Conservation (phyloP, 1,284 basidiomycete species). For the Cryptococcus hybrid region DNA sequence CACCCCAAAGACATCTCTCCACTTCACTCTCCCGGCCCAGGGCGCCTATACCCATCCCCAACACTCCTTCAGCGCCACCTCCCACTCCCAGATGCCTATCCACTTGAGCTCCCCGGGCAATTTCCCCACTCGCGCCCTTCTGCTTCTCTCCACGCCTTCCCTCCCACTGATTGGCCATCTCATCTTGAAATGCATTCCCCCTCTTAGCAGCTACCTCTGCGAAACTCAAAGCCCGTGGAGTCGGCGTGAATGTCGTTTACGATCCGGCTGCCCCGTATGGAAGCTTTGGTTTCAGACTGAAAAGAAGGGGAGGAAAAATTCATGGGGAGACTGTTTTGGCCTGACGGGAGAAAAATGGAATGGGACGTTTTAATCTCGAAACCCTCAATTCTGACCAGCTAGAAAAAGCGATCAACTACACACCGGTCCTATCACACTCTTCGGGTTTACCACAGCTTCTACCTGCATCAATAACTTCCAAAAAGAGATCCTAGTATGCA, state of each 20-base stretch:
- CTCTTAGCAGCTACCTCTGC: conserved; percentile 21
- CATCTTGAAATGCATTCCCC: conserved; percentile 35
- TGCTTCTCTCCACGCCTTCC: conserved; percentile 38
- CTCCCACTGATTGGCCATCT: conserved; percentile 36
- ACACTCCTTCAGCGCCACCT: too few relatives aligned
- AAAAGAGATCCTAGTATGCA: conserved; percentile 64
- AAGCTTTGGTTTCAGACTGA: not conserved
- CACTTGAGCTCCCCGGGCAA: conserved; percentile 25
- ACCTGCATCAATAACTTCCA: not conserved
- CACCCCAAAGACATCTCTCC: too few relatives aligned
- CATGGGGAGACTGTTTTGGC: conserved; percentile 30
- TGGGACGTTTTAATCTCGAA: conserved; percentile 14
- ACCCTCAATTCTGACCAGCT: conserved; percentile 18
- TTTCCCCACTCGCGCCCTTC: conserved; percentile 26
- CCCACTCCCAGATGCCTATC: not conserved
- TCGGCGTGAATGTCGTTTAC: conserved; percentile 39
- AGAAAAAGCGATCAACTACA: conserved; percentile 13
- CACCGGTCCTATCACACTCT: conserved; percentile 1
- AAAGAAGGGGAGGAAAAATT: conserved; percentile 20
- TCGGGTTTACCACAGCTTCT: not conserved
- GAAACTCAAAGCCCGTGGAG: conserved; percentile 19
- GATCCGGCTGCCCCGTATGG: conserved; percentile 19
- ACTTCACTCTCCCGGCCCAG: too few relatives aligned
- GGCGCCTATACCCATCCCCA: too few relatives aligned
- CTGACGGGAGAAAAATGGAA: conserved; percentile 27